phyloP scores from a whole-genome alignment of 2,329 filamentous ascomycete genomes.

The Aureobasidium lini region DNA sequence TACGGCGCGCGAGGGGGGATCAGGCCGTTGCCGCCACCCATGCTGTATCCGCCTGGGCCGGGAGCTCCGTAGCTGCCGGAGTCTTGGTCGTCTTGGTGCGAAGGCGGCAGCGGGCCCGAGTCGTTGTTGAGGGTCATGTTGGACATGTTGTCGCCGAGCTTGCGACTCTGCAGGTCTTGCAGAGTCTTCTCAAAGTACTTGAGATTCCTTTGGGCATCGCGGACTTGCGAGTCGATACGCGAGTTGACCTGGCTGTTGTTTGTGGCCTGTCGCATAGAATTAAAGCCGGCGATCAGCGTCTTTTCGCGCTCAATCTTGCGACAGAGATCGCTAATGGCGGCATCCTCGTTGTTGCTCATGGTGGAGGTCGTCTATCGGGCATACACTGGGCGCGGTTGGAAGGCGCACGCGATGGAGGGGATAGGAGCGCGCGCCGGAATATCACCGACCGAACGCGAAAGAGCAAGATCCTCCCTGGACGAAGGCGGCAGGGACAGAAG shows the following conservation, averaged over 20 bases:
- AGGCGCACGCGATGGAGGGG: slow-evolving; percentile 1
- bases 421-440: slow-evolving; percentile 2
- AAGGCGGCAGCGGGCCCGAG: slow-evolving; percentile 25
- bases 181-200: slow-evolving; percentile 93
- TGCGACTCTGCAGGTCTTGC: slow-evolving; percentile 77
- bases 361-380: slow-evolving; percentile 26
- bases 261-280: slow-evolving; percentile 90
- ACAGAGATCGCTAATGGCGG: slow-evolving; percentile 70
- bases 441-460: slow-evolving; percentile 2
- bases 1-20: slow-evolving; percentile 79
- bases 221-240: slow-evolving; percentile 86
- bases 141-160: slow-evolving; percentile 60
- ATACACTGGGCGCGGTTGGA: neutral
- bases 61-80: slow-evolving; percentile 47
- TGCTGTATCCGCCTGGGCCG: slow-evolving; percentile 46
- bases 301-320: slow-evolving; percentile 98
- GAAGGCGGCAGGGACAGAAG: neutral
- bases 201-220: slow-evolving; percentile 86
- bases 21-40: slow-evolving; percentile 60
- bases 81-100: slow-evolving; percentile 13
- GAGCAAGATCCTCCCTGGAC: neutral
- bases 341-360: slow-evolving; percentile 49
- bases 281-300: slow-evolving; percentile 87
- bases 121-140: slow-evolving; percentile 56
- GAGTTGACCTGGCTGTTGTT: slow-evolving; percentile 88